Conservation (phyloP, 352 stramenopile species). For the Phytophthora rubi region DNA sequence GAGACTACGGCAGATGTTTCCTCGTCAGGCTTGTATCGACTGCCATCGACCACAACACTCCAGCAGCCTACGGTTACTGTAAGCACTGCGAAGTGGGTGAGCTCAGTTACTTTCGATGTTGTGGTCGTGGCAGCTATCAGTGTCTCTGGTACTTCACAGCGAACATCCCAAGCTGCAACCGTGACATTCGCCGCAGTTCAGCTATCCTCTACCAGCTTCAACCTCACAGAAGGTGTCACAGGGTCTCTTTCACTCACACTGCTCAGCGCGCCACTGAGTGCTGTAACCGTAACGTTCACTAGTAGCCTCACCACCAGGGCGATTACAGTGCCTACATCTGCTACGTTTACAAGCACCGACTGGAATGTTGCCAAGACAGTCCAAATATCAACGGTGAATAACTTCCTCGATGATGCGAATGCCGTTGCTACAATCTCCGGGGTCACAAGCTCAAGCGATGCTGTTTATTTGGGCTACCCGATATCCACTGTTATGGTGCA, state of each 20-base stretch:
- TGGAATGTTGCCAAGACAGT: slow-evolving; percentile 45
- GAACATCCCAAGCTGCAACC: slow-evolving; percentile 25
- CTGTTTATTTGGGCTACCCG: slow-evolving; percentile 36
- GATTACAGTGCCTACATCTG: slow-evolving; percentile 21
- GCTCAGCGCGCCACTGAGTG: slow-evolving; percentile 44
- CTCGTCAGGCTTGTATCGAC: slow-evolving; percentile 35
- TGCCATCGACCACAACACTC: slow-evolving; percentile 37
- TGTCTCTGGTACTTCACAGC: slow-evolving; percentile 48
- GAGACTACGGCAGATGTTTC: slow-evolving; percentile 43
- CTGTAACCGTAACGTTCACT: slow-evolving; percentile 45
- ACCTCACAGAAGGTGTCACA: slow-evolving; percentile 45
- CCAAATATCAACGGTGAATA: slow-evolving; percentile 52
- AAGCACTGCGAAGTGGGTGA: slow-evolving; percentile 32
- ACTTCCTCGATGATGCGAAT: slow-evolving; percentile 61
- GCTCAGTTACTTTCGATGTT: slow-evolving; percentile 44
- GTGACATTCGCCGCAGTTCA: slow-evolving; percentile 47
- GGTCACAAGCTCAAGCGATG: slow-evolving; percentile 43
- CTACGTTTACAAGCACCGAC: slow-evolving; percentile 39
- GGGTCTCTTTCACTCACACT: slow-evolving; percentile 37
- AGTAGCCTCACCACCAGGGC: slow-evolving; percentile 43
- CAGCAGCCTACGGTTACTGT: slow-evolving; percentile 40
- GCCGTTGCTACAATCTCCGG: slow-evolving; percentile 27
- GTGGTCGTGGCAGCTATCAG: slow-evolving; percentile 39
- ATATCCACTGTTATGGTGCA: slow-evolving; percentile 41
- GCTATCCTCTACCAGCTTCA: slow-evolving; percentile 50